These are phyloP conservation scores for Schizophyllum commune DNA, from an alignment of 1,284 basidiomycete genomes.

Conservation along the genomic window DNA sequence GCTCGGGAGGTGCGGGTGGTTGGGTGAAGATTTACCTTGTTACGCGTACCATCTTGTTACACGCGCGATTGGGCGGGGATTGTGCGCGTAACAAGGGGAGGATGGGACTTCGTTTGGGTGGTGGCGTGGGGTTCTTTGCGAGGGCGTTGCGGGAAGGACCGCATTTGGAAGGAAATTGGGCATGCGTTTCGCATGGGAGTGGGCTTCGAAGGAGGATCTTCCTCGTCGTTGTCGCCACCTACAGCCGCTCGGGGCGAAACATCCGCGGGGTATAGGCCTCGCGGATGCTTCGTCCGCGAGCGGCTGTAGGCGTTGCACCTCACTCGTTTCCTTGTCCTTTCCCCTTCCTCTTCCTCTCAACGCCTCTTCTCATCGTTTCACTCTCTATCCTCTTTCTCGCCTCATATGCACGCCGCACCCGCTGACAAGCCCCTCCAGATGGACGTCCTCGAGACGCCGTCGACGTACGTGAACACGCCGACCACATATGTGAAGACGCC, in stretches of 20 bases:
- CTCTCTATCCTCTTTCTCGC: conserved; percentile 5
- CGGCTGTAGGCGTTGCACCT: neutral
- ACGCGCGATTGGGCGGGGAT: too few relatives aligned
- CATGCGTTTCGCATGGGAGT: too few relatives aligned
- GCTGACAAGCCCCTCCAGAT: conserved; percentile 25
- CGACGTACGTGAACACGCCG: conserved; percentile 11
- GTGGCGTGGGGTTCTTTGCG: too few relatives aligned
- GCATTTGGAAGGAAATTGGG: too few relatives aligned
- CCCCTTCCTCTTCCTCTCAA: neutral
- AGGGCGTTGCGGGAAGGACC: too few relatives aligned
- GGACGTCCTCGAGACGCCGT: conserved; percentile 32
- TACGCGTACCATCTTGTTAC: neutral
- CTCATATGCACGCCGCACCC: conserved; percentile 4
- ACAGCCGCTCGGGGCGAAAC: neutral
- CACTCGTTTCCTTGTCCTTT: neutral
- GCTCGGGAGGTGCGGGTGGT: neutral
- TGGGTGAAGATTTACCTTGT: neutral
- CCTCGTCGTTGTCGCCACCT: too few relatives aligned
- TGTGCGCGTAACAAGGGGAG: too few relatives aligned
- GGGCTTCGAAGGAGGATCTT: too few relatives aligned
- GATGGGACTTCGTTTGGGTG: too few relatives aligned
- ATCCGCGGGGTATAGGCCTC: neutral
- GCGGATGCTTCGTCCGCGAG: neutral
- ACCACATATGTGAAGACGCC: conserved; percentile 1
- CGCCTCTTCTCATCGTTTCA: neutral